A percentile compares a stretch with the other conserved stretches of the same genome.
phyloP scores from a whole-genome alignment of 371 early-diverging fungal genomes.

The Mucor velutinosus region DNA sequence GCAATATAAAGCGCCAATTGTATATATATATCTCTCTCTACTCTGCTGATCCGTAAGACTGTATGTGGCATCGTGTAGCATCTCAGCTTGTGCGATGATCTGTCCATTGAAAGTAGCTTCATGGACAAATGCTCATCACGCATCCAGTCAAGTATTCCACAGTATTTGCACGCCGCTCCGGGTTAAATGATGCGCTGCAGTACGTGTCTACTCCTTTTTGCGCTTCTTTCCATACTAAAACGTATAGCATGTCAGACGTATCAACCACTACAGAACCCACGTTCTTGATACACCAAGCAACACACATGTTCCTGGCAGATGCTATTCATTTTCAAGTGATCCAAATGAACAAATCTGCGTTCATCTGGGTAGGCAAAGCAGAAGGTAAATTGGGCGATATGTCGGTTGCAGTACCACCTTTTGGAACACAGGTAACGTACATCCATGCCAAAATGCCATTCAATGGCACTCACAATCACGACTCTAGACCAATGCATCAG shows the following conservation, averaged over 20 bases:
- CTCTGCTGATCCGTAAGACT: no score
- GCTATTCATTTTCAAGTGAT: constrained; percentile 43
- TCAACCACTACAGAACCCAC: constrained; percentile 15
- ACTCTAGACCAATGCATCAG: constrained; percentile 34
- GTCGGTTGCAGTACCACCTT: constrained; percentile 46
- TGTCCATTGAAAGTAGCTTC: no score
- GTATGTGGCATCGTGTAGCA: no score
- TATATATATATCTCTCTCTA: background rate
- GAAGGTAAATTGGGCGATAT: constrained; percentile 42
- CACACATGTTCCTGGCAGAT: constrained; percentile 42
- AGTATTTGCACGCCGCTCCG: background rate
- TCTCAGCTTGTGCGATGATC: no score
- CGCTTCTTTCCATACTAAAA: background rate
- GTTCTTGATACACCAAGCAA: constrained; percentile 45
- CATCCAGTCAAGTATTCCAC: background rate
- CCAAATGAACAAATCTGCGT: constrained; percentile 39
- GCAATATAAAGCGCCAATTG: background rate
- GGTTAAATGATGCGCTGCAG: background rate
- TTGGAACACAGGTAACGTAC: constrained; percentile 29
- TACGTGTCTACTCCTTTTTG: background rate
- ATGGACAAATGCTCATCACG: no score
- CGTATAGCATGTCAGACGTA: background rate
- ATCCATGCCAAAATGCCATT: background rate
- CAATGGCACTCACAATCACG: background rate
- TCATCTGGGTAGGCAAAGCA: constrained; percentile 46